phyloP scores from a whole-genome alignment of 805 yeast genomes.

The Wickerhamiella galacta region DNA sequence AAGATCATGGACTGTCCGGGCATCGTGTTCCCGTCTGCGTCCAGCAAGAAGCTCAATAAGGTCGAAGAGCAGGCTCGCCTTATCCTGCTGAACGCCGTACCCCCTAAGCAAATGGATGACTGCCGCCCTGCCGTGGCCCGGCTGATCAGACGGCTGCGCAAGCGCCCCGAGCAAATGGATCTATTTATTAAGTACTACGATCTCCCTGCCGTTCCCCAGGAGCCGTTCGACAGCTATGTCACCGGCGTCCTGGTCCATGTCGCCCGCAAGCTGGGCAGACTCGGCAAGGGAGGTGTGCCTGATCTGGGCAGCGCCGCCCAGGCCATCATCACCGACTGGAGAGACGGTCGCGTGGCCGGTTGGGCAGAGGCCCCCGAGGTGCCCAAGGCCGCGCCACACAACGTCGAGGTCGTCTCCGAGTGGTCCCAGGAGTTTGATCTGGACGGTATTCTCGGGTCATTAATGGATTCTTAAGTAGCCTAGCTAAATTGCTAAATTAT shows the following conservation, averaged over 20 bases:
- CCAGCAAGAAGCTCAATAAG: slow-evolving; percentile 23
- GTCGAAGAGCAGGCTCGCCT: slow-evolving; percentile 73
- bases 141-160: slow-evolving; percentile 58
- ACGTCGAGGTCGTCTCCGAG: slow-evolving; percentile 63
- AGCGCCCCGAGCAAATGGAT: slow-evolving; percentile 47
- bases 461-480: neutral
- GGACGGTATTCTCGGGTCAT: slow-evolving; percentile 46
- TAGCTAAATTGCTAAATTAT: no score
- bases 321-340: slow-evolving; percentile 81
- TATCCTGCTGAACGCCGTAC: slow-evolving; percentile 73
- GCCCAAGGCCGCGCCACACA: slow-evolving; percentile 30
- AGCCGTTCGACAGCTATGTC: slow-evolving; percentile 57
- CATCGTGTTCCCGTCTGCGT: slow-evolving; percentile 71
- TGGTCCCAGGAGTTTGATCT: slow-evolving; percentile 94
- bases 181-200: slow-evolving; percentile 57
- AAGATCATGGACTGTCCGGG: slow-evolving; percentile 93
- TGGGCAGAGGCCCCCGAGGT: slow-evolving; percentile 58
- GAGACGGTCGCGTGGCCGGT: slow-evolving; percentile 86
- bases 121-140: slow-evolving; percentile 69
- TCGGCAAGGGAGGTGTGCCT: slow-evolving; percentile 87
- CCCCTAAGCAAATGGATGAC: slow-evolving; percentile 71
- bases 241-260: slow-evolving; percentile 81
- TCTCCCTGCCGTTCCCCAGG: slow-evolving; percentile 63
- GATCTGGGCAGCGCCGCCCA: slow-evolving; percentile 73
- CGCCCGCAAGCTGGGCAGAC: slow-evolving; percentile 82